Percentiles rank a stretch among this genome's conserved stretches.
These are phyloP conservation scores for Zygosaccharomyces sapae DNA, from an alignment of 1,139 yeast species.

Conservation along the genomic window DNA sequence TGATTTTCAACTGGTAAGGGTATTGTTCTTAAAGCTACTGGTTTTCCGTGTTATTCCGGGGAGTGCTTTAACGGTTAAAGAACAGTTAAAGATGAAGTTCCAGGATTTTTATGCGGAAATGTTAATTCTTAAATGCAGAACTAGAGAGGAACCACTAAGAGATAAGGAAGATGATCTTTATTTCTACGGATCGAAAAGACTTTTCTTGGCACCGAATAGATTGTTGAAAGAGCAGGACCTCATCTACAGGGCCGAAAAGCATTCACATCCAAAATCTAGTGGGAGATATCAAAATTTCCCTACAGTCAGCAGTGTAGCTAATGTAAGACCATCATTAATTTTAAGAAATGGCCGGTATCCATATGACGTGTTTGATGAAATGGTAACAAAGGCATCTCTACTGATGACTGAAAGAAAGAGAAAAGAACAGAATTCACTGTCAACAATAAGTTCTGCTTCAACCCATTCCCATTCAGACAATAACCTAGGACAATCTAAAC, in stretches of 20 bases:
- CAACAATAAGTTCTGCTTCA: constrained; percentile 4
- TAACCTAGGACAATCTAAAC: background rate
- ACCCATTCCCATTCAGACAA: background rate
- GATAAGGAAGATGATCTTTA: constrained; percentile 13
- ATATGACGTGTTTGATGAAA: constrained; percentile 29
- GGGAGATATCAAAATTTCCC: constrained; percentile 17
- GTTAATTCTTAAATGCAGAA: constrained; percentile 9
- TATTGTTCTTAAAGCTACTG: constrained; percentile 26
- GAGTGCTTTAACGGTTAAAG: constrained; percentile 5
- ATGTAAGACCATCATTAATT: constrained; percentile 22
- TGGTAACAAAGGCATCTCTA: constrained; percentile 21
- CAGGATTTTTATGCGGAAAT: constrained; percentile 15
- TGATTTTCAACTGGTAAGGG: constrained; percentile 22
- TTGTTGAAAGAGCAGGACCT: constrained; percentile 17
- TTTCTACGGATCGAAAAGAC: constrained; percentile 20
- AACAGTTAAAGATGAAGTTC: constrained; percentile 13
- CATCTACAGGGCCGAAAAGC: constrained; percentile 15
- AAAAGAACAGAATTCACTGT: constrained; percentile 11
- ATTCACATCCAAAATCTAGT: constrained; percentile 8
- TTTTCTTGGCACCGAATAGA: constrained; percentile 16
- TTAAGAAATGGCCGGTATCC: constrained; percentile 27
- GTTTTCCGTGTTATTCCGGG: constrained; percentile 23
- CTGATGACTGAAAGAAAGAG: constrained; percentile 19
- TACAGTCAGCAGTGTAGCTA: constrained; percentile 18
- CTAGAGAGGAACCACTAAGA: constrained; percentile 9